These are phyloP conservation scores for Gossypium bickii DNA, from an alignment of 345 rosid genomes.

Conservation along the genomic window DNA sequence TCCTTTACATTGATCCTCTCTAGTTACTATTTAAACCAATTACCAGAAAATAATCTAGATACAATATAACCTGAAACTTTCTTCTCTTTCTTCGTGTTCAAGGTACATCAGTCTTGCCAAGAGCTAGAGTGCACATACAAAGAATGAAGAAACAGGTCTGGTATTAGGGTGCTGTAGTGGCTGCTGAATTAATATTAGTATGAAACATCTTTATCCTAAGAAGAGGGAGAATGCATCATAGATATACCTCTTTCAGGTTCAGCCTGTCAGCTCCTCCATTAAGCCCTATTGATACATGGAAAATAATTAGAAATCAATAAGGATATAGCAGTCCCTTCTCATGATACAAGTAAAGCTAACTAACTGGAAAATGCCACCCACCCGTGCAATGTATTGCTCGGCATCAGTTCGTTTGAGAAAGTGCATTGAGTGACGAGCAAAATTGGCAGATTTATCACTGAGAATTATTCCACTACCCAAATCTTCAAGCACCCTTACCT, in stretches of 20 bases:
- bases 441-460: slow-evolving; percentile 69
- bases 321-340: background rate
- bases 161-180: background rate
- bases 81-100: background rate
- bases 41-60: background rate
- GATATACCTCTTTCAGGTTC: slow-evolving; percentile 11
- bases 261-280: slow-evolving; percentile 82
- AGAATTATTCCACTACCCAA: slow-evolving; percentile 71
- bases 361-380: slow-evolving; percentile 29
- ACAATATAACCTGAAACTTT: background rate
- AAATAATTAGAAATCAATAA: background rate
- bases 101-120: background rate
- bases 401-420: slow-evolving; percentile 91
- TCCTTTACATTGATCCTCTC: background rate
- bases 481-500: slow-evolving; percentile 79
- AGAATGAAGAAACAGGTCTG: background rate
- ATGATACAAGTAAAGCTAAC: background rate
- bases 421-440: slow-evolving; percentile 82
- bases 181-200: background rate
- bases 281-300: slow-evolving; percentile 55
- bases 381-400: slow-evolving; percentile 79
- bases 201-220: slow-evolving; percentile 10
- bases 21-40: background rate
- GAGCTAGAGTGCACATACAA: background rate
- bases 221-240: slow-evolving; percentile 2